Evolutionary conservation across 2,329 filamentous ascomycete species (phyloP).

Genomic region (Hypomyces rosellus): DNA sequence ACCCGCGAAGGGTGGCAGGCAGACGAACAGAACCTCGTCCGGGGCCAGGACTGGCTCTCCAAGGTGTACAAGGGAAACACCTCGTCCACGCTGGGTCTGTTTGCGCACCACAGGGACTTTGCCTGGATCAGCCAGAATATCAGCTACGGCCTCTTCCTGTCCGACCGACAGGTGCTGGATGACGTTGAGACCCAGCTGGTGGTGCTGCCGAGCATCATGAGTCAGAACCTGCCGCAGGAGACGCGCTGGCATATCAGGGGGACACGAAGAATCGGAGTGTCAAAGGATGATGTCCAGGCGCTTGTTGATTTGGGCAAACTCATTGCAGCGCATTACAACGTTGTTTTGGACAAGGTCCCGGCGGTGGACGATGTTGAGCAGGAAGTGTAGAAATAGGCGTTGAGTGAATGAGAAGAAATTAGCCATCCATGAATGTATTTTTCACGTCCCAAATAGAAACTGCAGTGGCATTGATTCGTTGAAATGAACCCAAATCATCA

Average conservation of each 20-base stretch:
- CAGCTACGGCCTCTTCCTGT: conserved; percentile 53
- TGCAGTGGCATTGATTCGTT: too few species aligned
- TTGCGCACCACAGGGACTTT: conserved; percentile 33
- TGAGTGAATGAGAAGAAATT: neutral
- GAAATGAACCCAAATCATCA: too few species aligned
- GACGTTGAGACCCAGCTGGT: conserved; percentile 50
- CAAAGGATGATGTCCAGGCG: conserved; percentile 19
- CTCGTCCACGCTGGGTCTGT: conserved; percentile 25
- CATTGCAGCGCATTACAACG: conserved; percentile 21
- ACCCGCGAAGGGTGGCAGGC: conserved; percentile 54
- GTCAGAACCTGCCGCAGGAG: conserved; percentile 47
- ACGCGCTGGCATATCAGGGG: conserved; percentile 46
- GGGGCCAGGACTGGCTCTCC: conserved; percentile 49
- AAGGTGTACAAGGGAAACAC: conserved; percentile 50
- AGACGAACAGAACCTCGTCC: conserved; percentile 46
- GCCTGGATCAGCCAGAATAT: conserved; percentile 48
- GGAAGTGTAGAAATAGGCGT: conserved; percentile 15
- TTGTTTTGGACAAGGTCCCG: conserved; percentile 19
- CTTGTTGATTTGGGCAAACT: conserved; percentile 20
- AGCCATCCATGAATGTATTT: neutral
- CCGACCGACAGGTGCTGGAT: conserved; percentile 48
- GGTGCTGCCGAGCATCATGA: conserved; percentile 49
- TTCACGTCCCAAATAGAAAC: too few species aligned
- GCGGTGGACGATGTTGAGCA: conserved; percentile 24
- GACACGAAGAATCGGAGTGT: conserved; percentile 22